Conservation (phyloP, 177 flowering plant species). For the Vitis hybrid region DNA sequence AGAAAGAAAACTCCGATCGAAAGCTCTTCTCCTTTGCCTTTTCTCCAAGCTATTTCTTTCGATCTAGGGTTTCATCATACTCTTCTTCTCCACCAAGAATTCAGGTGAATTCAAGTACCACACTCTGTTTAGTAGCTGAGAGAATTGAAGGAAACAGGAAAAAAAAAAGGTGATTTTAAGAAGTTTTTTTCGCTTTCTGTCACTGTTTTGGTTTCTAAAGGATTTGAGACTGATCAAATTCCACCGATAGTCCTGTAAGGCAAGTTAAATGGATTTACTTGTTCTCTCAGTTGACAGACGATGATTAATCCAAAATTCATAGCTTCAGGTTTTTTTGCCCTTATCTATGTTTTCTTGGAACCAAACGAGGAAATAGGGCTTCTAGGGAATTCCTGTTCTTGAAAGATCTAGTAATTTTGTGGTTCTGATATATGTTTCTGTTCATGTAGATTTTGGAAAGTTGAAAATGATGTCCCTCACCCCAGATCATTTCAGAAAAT, state of each 20-base stretch:
- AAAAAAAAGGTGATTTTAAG: not conserved
- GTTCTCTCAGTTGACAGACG: too few relatives aligned
- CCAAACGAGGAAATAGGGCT: not conserved
- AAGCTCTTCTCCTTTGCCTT: not conserved
- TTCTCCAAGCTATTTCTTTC: not conserved
- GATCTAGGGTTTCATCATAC: not conserved
- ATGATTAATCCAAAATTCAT: too few relatives aligned
- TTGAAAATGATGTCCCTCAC: slow-evolving; percentile 52
- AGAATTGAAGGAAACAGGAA: too few relatives aligned
- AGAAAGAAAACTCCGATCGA: not conserved
- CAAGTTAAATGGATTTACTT: too few relatives aligned
- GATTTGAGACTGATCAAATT: too few relatives aligned
- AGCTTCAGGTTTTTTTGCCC: not conserved
- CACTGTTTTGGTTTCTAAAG: too few relatives aligned
- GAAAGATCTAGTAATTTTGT: not conserved
- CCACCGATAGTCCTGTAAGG: too few relatives aligned
- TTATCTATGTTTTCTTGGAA: not conserved
- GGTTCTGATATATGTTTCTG: not conserved
- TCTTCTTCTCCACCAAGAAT: not conserved
- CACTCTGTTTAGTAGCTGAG: not conserved
- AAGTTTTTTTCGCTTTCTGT: too few relatives aligned
- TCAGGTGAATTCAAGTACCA: not conserved
- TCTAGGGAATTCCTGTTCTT: not conserved
- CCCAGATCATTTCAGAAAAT: slow-evolving; percentile 61
- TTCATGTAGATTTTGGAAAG: not conserved